Evolutionary conservation across 352 stramenopile species (phyloP), one percentile per base, ranked within the genome.

Genomic region (Elongisporangium prolatum): DNA sequence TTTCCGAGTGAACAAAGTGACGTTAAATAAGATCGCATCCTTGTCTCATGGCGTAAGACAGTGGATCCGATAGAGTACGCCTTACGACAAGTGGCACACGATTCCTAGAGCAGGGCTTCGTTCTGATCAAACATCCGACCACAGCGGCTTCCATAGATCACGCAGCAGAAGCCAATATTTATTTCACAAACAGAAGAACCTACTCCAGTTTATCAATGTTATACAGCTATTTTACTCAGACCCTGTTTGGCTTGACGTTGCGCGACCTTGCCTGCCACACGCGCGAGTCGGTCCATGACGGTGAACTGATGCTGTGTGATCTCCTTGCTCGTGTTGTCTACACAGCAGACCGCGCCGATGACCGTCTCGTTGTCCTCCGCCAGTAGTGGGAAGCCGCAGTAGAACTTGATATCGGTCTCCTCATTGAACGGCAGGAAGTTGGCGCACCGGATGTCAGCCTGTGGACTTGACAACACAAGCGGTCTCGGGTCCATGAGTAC

Each of bases 381-480:
- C 0, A 67, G 49, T 22, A 86, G 40, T 5, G 78, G 74, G 56
- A 86, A 86, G 8, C 69, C 78, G 48, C 74, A 84, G 72, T 86
- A 88, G 63, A 85, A 88, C 56, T 76, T 79, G 28, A 75, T 69
- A 9, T 64, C 66, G 28, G 82, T 68, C 54, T 57, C 61, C 34
- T 44, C 58, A 59, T 62, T 65, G 1, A 68, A 62, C 11, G 58
- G 58, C 0, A 52, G 37, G 34, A 78, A 61, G 54, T 76, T 68
- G 24, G 70, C 61, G 50, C 89, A 92, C 13, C 82, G 82, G 56
- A 89, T 74, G 64, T 92, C 82, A 0, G 79, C 67, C 34, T 85
- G 71, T 0, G 73, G 65, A 53, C 88, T 72, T 5, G 65, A 69
- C 65, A 84, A 72, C 24, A 91, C 66, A 2, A 92, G 68, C 3